Base-by-base conservation (phyloP, 129 eudicot genomes). In the Helichrysum umbraculigerum region DNA sequence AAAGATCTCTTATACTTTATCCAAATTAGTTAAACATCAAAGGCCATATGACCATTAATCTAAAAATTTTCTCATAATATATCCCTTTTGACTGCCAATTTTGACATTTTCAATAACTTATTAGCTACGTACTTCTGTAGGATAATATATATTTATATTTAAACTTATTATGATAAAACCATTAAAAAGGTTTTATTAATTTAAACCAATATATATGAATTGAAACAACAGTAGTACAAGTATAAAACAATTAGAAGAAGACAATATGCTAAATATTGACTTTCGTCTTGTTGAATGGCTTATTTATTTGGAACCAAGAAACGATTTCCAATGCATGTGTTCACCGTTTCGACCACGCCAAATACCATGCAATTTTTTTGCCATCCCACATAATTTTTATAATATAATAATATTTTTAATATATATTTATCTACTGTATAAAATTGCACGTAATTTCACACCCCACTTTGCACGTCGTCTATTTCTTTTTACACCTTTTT, bases 301-400 rank as follows among this genome's bases (percentile, higher is more conserved):
- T 71, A 33, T 81, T 76, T 66, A 81, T 35, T 72, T 78, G 66
- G 81, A 69, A 63, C 20, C 54, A 71, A 76, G 39, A 32, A 41
- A 50, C 62, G 35, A 52, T 66, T 89, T 76, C 81, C 90, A 72
- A 85, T 63, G 89, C 81, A 65, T 34, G 70, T 89, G 96, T 90
- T 87, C 97, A 75, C 89, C 98, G 95, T 88, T 78, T 82, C 89
- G 97, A 93, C 98, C 96, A 93, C 98, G 98, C 74, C 89, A 70
- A 69, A 73, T 78, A 79, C 92, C 70, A 93, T 82, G 87, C 85
- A 78, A 47, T 47, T 47, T 62, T 68, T 69, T 83, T 83, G 75
- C 80, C 85, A 71, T 79, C 25, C 69, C 86, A 82, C 67, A 66
- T 10, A 76, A 85, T 62, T 28, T 25, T 0, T 25, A 25, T 0